A percentile compares a stretch with the other conserved stretches of the same genome.
Conservation (phyloP, 2,329 filamentous ascomycete genomes). For the Verticillium albo-atrum region DNA sequence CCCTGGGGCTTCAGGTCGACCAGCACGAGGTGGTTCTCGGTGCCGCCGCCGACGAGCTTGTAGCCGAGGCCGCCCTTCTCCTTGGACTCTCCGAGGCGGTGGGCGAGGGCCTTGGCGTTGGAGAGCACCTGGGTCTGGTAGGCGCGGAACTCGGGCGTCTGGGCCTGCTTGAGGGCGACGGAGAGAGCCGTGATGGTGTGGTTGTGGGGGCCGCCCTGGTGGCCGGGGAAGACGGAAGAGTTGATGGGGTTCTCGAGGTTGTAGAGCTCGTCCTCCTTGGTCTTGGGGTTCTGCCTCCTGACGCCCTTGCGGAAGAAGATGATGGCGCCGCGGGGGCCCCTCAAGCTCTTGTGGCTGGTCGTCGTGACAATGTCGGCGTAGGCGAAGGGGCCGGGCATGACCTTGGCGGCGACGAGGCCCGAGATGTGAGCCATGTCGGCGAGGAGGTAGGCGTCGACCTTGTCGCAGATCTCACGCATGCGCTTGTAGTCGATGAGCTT, state of each 20-base stretch:
- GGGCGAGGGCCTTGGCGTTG: slow-evolving; percentile 85
- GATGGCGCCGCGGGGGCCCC: slow-evolving; percentile 91
- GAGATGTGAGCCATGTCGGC: slow-evolving; percentile 98
- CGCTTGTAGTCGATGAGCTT: slow-evolving; percentile 91
- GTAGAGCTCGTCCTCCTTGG: slow-evolving; percentile 79
- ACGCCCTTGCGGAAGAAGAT: slow-evolving; percentile 98
- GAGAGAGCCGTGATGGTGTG: slow-evolving; percentile 96
- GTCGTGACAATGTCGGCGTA: slow-evolving; percentile 95
- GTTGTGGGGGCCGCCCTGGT: slow-evolving; percentile 97
- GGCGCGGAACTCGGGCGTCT: slow-evolving; percentile 80
- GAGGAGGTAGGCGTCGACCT: slow-evolving; percentile 86
- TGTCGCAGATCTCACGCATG: slow-evolving; percentile 87
- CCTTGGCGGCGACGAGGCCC: slow-evolving; percentile 85
- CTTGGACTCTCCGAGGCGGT: slow-evolving; percentile 60
- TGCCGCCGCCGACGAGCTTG: slow-evolving; percentile 87
- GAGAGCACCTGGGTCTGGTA: slow-evolving; percentile 89
- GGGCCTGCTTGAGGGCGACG: slow-evolving; percentile 91
- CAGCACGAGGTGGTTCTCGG: slow-evolving; percentile 94
- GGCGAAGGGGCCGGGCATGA: slow-evolving; percentile 84
- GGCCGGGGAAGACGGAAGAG: slow-evolving; percentile 92
- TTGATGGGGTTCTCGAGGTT: slow-evolving; percentile 94
- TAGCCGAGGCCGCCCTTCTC: slow-evolving; percentile 77
- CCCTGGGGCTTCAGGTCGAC: slow-evolving; percentile 84
- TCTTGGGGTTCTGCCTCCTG: slow-evolving; percentile 76
- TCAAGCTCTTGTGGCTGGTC: slow-evolving; percentile 95